Evolutionary conservation across 345 rosid species (phyloP).

Genomic region (Pugionium dolabratum): DNA sequence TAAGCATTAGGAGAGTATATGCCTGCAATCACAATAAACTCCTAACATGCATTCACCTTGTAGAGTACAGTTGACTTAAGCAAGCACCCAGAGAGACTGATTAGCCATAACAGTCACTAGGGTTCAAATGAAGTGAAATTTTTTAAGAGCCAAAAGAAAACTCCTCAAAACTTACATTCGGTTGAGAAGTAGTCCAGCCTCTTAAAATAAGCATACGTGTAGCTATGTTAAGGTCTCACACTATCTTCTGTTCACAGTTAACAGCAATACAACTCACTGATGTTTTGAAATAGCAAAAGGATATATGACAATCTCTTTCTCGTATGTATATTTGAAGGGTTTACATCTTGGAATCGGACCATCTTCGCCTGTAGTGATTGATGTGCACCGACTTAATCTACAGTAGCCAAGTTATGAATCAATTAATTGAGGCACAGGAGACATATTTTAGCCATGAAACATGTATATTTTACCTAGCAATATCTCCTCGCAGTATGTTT

Average conservation of each 20-base stretch:
- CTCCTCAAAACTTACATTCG: slow-evolving; percentile 62
- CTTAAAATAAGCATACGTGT: slow-evolving; percentile 97
- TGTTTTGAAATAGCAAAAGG: slow-evolving; percentile 41
- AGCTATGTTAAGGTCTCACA: slow-evolving; percentile 53
- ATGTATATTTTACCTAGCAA: slow-evolving; percentile 65
- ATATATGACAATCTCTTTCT: slow-evolving; percentile 98
- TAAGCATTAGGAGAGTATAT: slow-evolving; percentile 96
- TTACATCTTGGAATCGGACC: slow-evolving; percentile 97
- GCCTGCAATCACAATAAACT: slow-evolving; percentile 46
- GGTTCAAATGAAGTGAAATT: neutral
- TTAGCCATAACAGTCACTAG: neutral
- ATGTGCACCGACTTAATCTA: slow-evolving; percentile 88
- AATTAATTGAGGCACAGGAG: neutral
- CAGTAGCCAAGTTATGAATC: slow-evolving; percentile 4
- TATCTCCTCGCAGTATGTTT: slow-evolving; percentile 89
- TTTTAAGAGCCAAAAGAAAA: neutral
- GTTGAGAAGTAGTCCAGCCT: slow-evolving; percentile 98
- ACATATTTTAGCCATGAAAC: neutral
- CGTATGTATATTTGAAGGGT: slow-evolving; percentile 92
- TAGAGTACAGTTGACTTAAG: neutral
- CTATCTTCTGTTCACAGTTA: no score
- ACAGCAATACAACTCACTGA: neutral
- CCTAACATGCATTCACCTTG: no score
- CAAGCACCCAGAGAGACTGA: neutral
- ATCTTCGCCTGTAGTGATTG: slow-evolving; percentile 90